Conservation (phyloP, 1,139 yeast species). For the Spathaspora sp. region DNA sequence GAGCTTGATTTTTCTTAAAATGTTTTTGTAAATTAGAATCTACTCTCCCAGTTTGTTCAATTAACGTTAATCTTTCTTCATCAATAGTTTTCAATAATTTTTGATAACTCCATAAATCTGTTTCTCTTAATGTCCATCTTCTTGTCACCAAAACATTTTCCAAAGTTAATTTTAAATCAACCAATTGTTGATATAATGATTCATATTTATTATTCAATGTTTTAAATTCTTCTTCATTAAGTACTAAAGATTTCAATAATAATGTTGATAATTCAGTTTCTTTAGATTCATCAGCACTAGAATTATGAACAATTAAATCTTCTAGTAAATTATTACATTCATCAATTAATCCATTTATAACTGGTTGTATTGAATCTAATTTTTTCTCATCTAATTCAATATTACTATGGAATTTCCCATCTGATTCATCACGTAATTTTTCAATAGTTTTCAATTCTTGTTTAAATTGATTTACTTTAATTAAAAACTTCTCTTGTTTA, state of each 20-base stretch:
- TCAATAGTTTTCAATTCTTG: conserved; percentile 32
- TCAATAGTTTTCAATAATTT: conserved; percentile 71
- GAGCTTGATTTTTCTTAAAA: conserved; percentile 51
- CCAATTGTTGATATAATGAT: conserved; percentile 39
- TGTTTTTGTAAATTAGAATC: conserved; percentile 12
- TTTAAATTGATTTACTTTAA: conserved; percentile 18
- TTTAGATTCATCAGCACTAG: conserved; percentile 20
- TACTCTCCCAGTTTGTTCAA: conserved; percentile 3
- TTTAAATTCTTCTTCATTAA: conserved; percentile 11
- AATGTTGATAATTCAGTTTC: conserved; percentile 6
- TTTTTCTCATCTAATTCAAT: conserved; percentile 20
- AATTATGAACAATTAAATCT: conserved; percentile 65
- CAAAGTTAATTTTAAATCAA: conserved; percentile 65
- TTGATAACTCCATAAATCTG: conserved; percentile 85
- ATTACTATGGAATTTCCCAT: conserved; percentile 30
- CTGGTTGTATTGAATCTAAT: conserved; percentile 46
- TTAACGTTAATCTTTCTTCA: conserved; percentile 51
- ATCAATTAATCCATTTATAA: conserved; percentile 71
- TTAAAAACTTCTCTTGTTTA: conserved; percentile 20
- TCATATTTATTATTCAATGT: conserved; percentile 15
- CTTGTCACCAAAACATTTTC: conserved; percentile 85
- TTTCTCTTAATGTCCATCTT: conserved; percentile 95
- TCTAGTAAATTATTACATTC: conserved; percentile 75
- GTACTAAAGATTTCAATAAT: conserved; percentile 15
- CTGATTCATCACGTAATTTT: conserved; percentile 29